phyloP scores from a whole-genome alignment of 257 asterid species.

The Ajuga chamaepitys region DNA sequence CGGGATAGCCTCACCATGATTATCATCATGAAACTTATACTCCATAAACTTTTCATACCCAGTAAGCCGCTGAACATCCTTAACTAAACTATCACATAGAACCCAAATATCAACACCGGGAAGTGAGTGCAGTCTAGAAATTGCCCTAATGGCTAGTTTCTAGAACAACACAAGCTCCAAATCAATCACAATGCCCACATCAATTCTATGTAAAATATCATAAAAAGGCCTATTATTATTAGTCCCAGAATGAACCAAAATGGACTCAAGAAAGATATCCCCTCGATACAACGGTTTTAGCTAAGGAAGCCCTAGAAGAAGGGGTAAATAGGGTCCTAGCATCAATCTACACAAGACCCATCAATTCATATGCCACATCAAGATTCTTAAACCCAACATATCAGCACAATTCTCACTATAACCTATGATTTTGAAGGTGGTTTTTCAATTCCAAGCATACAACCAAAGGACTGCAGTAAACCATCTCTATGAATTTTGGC shows the following conservation, averaged over 20 bases:
- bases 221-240: constrained; percentile 39
- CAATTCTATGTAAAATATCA: constrained; percentile 62
- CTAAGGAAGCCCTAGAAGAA: constrained; percentile 33
- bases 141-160: constrained; percentile 44
- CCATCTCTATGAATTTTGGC: constrained; percentile 62
- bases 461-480: constrained; percentile 57
- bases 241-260: constrained; percentile 42
- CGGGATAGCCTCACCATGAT: constrained; percentile 60
- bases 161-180: constrained; percentile 51
- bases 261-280: constrained; percentile 55
- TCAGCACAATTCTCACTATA: constrained; percentile 51
- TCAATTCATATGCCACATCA: neutral
- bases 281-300: constrained; percentile 24
- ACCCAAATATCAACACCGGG: constrained; percentile 48
- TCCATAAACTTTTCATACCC: constrained; percentile 68
- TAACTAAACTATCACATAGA: constrained; percentile 47
- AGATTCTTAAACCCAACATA: constrained; percentile 34
- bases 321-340: constrained; percentile 42
- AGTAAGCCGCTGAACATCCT: constrained; percentile 52
- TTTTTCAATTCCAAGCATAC: constrained; percentile 47
- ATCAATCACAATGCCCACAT: constrained; percentile 60
- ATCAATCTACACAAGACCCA: constrained; percentile 40
- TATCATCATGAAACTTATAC: constrained; percentile 60
- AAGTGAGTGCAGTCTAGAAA: constrained; percentile 46
- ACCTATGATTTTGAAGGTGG: constrained; percentile 29